Base-by-base conservation (phyloP, 805 yeast species). In the Cyberlindnera lachancei region DNA sequence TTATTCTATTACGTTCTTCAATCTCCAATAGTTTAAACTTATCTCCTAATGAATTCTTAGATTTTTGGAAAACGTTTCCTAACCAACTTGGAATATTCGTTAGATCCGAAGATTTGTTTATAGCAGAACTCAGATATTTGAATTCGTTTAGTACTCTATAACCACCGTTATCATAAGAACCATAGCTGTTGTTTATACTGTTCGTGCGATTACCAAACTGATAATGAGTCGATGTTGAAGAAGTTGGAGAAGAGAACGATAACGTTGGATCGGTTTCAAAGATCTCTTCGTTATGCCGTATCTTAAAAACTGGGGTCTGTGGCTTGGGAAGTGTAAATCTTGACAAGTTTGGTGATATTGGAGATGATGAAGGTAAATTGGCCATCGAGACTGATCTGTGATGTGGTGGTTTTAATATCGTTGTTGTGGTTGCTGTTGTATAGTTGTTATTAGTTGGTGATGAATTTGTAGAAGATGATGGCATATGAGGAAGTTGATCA, bases 1-100 rank as follows among this genome's bases (percentile, higher is more conserved):
- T 73, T 36, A 87, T 63, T 25, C 96, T 63, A 13, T 64, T 66
- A 41, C 75, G 74, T 52, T 88, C 96, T 18, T 70, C 65, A 28
- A 70, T 57, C 57, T 90, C 95, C 27, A 88, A 60, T 29, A 58
- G 58, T 42, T 72, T 70, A 53, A 86, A 88, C 41, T 75, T 64
- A 18, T 72, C 68, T 24, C 59, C 44, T 21, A 64, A 48, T 29
- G 56, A 49, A 23, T 47, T 23, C 10, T 18, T 15, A 23, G 53
- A 49, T 13, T 33, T 41, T 3, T 52, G 20, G 43, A 58, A 50
- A 22, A 58, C 29, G 17, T 41, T 37, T 21, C 43, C 50, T 18
- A 79, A 58, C 88, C 88, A 81, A 3, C 32, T n/a, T n/a, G 45
- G 45, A 7, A 34, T 22, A 9, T 28, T 31, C 3, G 27, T 4